These are phyloP conservation scores for Amanita molliuscula DNA, from an alignment of 768 basidiomycete genomes.

Conservation along the genomic window DNA sequence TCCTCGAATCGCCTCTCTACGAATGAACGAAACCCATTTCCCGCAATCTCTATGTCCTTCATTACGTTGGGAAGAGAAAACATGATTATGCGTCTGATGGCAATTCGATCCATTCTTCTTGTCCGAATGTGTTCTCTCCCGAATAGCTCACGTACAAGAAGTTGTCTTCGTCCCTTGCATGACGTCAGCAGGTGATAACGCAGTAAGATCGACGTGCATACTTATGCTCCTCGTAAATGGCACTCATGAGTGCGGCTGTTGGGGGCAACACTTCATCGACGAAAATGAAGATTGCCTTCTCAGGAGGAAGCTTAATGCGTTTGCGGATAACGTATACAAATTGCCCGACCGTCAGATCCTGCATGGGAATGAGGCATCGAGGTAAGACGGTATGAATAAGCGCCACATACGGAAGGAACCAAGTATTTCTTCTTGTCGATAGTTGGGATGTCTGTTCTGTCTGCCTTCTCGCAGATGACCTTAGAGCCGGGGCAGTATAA, in stretches of 20 bases:
- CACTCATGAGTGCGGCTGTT: slow-evolving; percentile 96
- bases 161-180: slow-evolving; percentile 90
- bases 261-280: slow-evolving; percentile 98
- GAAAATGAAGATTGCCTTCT: slow-evolving; percentile 99
- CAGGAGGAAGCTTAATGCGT: slow-evolving; percentile 98
- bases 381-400: neutral
- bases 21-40: slow-evolving; percentile 5
- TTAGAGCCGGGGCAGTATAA: slow-evolving; percentile 29
- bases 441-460: slow-evolving; percentile 95
- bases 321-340: slow-evolving; percentile 99
- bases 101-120: slow-evolving; percentile 37
- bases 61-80: neutral
- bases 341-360: slow-evolving; percentile 97
- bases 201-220: slow-evolving; percentile 29
- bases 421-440: slow-evolving; percentile 99
- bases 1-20: slow-evolving; percentile 4
- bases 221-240: slow-evolving; percentile 99
- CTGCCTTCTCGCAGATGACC: slow-evolving; percentile 99
- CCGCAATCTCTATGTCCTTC: slow-evolving; percentile 2
- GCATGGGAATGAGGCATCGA: neutral
- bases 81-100: slow-evolving; percentile 22
- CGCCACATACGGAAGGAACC: slow-evolving; percentile 75
- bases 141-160: slow-evolving; percentile 99
- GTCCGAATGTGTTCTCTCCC: slow-evolving; percentile 94
- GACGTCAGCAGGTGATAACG: slow-evolving; percentile 15